Percentiles rank a stretch among this genome's conserved stretches.
phyloP scores from a whole-genome alignment of 108 stramenopile genomes.

The Mayamaea pseudoterrestris region DNA sequence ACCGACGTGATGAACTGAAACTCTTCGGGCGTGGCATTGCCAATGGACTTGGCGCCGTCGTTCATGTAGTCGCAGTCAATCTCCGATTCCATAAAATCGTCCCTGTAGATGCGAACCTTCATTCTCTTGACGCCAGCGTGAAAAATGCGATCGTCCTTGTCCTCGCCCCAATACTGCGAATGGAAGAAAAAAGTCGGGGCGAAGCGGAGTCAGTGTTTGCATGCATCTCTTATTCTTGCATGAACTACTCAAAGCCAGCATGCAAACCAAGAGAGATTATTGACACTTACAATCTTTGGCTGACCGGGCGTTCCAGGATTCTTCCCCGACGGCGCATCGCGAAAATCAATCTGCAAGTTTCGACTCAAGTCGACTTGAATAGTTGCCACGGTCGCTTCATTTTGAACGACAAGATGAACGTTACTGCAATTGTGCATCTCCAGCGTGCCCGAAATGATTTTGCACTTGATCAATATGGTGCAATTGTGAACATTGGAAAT shows the following conservation, averaged over 20 bases:
- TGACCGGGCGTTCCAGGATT: too few relatives aligned
- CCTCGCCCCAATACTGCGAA: slow-evolving; percentile 64
- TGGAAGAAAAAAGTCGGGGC: slow-evolving; percentile 18
- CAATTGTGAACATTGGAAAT: slow-evolving; percentile 65
- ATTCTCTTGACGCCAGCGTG: slow-evolving; percentile 76
- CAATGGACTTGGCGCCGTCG: slow-evolving; percentile 56
- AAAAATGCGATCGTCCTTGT: slow-evolving; percentile 71
- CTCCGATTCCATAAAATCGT: slow-evolving; percentile 59
- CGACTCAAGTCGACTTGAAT: slow-evolving; percentile 74
- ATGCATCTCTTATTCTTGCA: too few relatives aligned
- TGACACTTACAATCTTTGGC: too few relatives aligned
- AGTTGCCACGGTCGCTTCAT: slow-evolving; percentile 66
- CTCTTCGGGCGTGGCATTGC: slow-evolving; percentile 70
- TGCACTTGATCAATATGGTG: slow-evolving; percentile 67
- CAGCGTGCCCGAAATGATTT: slow-evolving; percentile 74
- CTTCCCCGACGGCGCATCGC: slow-evolving; percentile 64
- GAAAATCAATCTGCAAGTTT: slow-evolving; percentile 51
- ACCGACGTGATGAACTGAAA: slow-evolving; percentile 74
- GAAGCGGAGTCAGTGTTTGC: too few relatives aligned
- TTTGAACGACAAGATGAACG: slow-evolving; percentile 37
- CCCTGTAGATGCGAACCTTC: slow-evolving; percentile 42
- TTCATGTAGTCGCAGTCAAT: slow-evolving; percentile 46
- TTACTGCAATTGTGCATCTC: slow-evolving; percentile 71
- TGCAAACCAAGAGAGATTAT: too few relatives aligned
- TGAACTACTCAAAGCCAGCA: too few relatives aligned